Conservation (phyloP, 306 rosid species). For the Dryas octopetala region DNA sequence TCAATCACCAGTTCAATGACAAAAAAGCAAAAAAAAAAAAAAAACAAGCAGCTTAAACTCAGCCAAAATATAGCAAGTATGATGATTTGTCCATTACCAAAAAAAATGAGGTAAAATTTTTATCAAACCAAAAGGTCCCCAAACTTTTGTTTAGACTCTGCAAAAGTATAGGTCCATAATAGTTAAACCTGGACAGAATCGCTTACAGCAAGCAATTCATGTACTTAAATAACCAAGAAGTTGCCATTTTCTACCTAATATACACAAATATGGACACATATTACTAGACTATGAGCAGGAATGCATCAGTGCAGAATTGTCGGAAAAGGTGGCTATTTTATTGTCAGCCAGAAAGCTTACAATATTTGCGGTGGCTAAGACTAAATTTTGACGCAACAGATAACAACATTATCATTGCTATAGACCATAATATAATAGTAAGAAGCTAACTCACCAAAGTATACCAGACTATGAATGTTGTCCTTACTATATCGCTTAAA, state of each 20-base stretch:
- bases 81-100: background rate
- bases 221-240: background rate
- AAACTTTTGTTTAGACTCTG: background rate
- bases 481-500: conserved; percentile 89
- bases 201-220: background rate
- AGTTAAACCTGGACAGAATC: background rate
- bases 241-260: background rate
- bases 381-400: background rate
- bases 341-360: background rate
- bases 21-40: background rate
- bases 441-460: conserved; percentile 69
- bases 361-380: background rate
- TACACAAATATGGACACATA: background rate
- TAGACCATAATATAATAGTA: background rate
- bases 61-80: background rate
- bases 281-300: background rate
- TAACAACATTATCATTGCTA: background rate
- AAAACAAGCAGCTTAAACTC: background rate
- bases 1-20: background rate
- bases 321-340: background rate
- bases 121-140: background rate
- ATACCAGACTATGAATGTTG: conserved; percentile 87
- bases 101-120: background rate
- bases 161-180: background rate
- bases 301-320: background rate